These are phyloP conservation scores for Suillus brevipes DNA, from an alignment of 768 basidiomycete genomes.

Conservation along the genomic window DNA sequence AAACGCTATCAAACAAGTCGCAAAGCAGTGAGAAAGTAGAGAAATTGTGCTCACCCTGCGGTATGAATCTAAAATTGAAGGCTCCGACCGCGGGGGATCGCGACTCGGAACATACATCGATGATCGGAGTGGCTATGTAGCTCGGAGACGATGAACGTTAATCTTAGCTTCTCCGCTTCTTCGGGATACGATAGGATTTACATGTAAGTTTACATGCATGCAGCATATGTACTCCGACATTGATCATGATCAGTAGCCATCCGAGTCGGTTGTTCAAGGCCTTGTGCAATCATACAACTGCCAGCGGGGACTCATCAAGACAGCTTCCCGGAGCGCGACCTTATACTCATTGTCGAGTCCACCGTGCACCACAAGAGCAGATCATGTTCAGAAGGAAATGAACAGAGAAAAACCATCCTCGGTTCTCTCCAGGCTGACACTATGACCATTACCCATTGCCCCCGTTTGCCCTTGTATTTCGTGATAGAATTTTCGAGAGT, in stretches of 20 bases:
- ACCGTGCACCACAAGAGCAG: constrained; percentile 40
- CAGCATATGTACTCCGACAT: background rate
- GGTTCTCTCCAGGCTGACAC: background rate
- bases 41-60: background rate
- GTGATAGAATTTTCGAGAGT: background rate
- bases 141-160: background rate
- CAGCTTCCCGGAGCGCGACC: background rate
- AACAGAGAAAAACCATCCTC: background rate
- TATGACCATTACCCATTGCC: background rate
- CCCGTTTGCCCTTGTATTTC: too few species aligned
- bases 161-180: background rate
- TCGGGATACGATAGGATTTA: background rate
- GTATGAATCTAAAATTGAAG: background rate
- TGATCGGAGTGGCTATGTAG: background rate
- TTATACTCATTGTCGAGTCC: background rate
- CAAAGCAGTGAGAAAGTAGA: background rate
- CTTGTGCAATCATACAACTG: background rate
- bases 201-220: too few species aligned
- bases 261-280: background rate
- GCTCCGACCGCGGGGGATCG: background rate
- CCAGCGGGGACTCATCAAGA: too few species aligned
- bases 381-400: constrained; percentile 27
- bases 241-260: background rate
- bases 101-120: background rate
- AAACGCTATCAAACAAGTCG: background rate